phyloP scores from a whole-genome alignment of 805 yeast genomes.

The Metschnikowia colocasiae region DNA sequence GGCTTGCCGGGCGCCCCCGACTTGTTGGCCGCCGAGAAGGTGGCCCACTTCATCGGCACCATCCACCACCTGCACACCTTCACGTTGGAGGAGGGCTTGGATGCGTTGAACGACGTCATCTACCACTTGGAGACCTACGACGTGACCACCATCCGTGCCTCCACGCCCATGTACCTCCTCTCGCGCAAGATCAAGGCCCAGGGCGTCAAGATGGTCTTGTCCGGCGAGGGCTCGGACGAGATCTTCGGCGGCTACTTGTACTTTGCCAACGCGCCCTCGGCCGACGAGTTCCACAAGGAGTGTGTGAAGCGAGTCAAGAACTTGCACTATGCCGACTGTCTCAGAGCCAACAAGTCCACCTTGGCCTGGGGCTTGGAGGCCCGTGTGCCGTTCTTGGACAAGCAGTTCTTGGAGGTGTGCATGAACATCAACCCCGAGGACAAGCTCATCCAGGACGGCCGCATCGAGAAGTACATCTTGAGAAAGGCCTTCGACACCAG shows the following conservation, averaged over 20 bases:
- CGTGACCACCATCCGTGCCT: conserved; percentile 98
- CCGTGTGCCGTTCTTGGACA: conserved; percentile 98
- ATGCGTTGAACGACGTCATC: conserved; percentile 91
- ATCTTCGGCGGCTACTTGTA: conserved; percentile 97
- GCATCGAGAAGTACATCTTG: conserved; percentile 90
- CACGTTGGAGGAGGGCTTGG: conserved; percentile 95
- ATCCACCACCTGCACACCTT: conserved; percentile 97
- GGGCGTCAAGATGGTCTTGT: conserved; percentile 98
- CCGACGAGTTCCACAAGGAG: conserved; percentile 91
- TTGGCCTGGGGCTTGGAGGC: conserved; percentile 99
- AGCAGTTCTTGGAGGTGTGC: conserved; percentile 82
- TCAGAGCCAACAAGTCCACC: conserved; percentile 98
- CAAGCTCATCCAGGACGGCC: conserved; percentile 76
- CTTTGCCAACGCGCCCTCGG: conserved; percentile 94
- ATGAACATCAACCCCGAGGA: conserved; percentile 95
- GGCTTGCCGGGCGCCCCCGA: conserved; percentile 99
- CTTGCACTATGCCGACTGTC: conserved; percentile 94
- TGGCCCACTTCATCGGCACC: conserved; percentile 93
- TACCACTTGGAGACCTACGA: conserved; percentile 96
- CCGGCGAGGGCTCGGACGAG: conserved; percentile 99
- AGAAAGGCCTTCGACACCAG: conserved; percentile 97
- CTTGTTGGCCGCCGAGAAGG: conserved; percentile 91
- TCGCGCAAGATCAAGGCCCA: conserved; percentile 98
- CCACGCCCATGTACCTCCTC: conserved; percentile 96
- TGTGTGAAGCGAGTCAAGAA: conserved; percentile 95